These are phyloP conservation scores for Aspergillus awamori DNA, from an alignment of 2,329 filamentous ascomycete species.

Conservation along the genomic window DNA sequence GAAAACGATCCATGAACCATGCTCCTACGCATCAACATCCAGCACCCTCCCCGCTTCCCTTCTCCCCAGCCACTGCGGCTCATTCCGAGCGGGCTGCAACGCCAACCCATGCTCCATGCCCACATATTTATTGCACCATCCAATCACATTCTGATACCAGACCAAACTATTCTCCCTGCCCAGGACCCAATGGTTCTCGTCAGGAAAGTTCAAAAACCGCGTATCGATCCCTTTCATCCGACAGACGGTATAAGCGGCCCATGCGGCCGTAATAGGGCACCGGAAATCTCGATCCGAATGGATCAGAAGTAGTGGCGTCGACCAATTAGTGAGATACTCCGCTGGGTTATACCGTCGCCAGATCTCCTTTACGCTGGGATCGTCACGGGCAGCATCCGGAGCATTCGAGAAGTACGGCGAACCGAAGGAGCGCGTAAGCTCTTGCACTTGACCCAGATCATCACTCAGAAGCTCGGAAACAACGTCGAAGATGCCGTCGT, in stretches of 20 bases:
- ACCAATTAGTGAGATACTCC: constrained; percentile 6
- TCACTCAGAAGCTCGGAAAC: constrained; percentile 1
- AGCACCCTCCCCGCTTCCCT: not conserved
- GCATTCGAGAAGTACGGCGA: constrained; percentile 1
- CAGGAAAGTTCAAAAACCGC: constrained; percentile 3
- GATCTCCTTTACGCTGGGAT: not conserved
- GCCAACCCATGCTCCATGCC: not conserved
- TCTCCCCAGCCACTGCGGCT: constrained; percentile 1
- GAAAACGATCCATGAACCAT: too few relatives aligned
- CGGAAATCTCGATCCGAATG: constrained; percentile 5
- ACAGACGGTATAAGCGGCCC: constrained; percentile 5
- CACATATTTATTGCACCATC: constrained; percentile 4
- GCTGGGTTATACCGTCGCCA: constrained; percentile 1
- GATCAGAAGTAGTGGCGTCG: not conserved
- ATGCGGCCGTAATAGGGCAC: constrained; percentile 4
- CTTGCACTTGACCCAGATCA: not conserved
- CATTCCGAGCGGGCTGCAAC: constrained; percentile 3
- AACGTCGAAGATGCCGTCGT: constrained; percentile 7
- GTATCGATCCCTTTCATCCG: constrained; percentile 6
- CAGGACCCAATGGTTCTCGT: constrained; percentile 7
- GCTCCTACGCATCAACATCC: not conserved
- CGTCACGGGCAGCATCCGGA: not conserved
- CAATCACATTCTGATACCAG: not conserved
- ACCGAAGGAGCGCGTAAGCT: constrained; percentile 4
- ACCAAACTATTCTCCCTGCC: constrained; percentile 5